phyloP scores from a whole-genome alignment of 2,329 filamentous ascomycete species.

The Venturia pyrina region DNA sequence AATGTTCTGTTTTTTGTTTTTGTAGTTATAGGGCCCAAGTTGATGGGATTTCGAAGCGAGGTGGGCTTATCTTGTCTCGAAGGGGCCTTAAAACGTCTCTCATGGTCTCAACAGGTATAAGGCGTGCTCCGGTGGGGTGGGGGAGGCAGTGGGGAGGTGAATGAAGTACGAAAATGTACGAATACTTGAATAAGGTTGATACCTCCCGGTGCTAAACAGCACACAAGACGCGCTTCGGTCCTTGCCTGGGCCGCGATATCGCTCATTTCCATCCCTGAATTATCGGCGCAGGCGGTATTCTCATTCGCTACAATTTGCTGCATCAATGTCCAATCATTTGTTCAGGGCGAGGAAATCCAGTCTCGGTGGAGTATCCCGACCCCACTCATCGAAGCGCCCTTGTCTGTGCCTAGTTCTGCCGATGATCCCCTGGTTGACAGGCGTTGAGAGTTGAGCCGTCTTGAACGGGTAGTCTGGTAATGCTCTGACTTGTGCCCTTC shows the following conservation, averaged over 20 bases:
- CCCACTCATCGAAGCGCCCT: background rate
- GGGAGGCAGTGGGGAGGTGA: no score
- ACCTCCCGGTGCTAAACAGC: no score
- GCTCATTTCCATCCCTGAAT: background rate
- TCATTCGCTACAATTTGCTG: background rate
- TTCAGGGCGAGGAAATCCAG: background rate
- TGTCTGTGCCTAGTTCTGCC: background rate
- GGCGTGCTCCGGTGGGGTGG: no score
- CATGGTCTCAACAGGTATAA: background rate
- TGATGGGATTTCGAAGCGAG: background rate
- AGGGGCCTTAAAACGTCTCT: background rate
- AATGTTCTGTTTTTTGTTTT: background rate
- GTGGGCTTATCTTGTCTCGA: background rate
- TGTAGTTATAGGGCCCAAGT: background rate
- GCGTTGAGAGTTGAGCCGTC: background rate
- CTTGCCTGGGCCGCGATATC: background rate
- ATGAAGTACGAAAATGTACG: no score
- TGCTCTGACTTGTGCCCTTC: background rate
- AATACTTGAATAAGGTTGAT: no score
- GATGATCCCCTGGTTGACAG: background rate
- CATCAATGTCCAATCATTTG: background rate
- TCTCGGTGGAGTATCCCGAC: background rate
- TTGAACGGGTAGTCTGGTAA: no score
- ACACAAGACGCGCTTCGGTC: background rate
- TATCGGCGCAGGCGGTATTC: background rate